These are phyloP conservation scores for Aspergillus amoenus DNA, from an alignment of 2,329 filamentous ascomycete genomes.

Conservation along the genomic window DNA sequence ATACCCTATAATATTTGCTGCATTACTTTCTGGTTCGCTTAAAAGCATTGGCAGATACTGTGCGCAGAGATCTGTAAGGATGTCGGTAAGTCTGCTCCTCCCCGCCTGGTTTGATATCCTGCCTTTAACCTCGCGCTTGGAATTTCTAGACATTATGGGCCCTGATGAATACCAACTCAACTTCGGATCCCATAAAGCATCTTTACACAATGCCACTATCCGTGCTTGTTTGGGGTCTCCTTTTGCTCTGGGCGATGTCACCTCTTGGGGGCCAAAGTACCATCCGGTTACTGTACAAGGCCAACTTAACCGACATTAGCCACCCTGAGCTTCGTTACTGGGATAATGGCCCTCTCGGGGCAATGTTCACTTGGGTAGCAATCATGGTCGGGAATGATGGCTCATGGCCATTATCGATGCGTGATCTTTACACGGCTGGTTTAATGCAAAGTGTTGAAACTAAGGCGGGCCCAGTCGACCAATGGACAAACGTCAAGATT, in stretches of 20 bases:
- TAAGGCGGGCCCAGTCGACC: constrained; percentile 5
- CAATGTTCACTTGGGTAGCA: background rate
- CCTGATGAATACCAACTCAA: constrained; percentile 12
- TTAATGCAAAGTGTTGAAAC: constrained; percentile 5
- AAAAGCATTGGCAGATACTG: constrained; percentile 10
- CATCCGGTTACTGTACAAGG: constrained; percentile 5
- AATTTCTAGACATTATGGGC: constrained; percentile 8
- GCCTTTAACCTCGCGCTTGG: background rate
- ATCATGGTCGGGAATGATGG: constrained; percentile 9
- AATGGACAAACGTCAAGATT: constrained; percentile 10
- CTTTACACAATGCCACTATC: constrained; percentile 8
- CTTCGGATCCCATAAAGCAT: constrained; percentile 6
- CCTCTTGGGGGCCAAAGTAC: constrained; percentile 7
- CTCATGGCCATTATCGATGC: constrained; percentile 5
- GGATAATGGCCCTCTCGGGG: constrained; percentile 7
- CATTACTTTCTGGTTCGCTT: constrained; percentile 5
- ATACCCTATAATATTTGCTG: constrained; percentile 12
- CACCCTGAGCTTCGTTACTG: constrained; percentile 2
- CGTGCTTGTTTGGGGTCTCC: constrained; percentile 1
- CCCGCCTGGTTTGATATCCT: background rate
- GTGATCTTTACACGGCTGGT: constrained; percentile 7
- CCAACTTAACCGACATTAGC: constrained; percentile 1
- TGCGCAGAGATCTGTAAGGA: constrained; percentile 4
- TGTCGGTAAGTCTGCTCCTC: constrained; percentile 5
- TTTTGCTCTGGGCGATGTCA: constrained; percentile 10